Evolutionary conservation across 441 rosid genomes (phyloP).

Genomic region (Syzygium syzygioides): DNA sequence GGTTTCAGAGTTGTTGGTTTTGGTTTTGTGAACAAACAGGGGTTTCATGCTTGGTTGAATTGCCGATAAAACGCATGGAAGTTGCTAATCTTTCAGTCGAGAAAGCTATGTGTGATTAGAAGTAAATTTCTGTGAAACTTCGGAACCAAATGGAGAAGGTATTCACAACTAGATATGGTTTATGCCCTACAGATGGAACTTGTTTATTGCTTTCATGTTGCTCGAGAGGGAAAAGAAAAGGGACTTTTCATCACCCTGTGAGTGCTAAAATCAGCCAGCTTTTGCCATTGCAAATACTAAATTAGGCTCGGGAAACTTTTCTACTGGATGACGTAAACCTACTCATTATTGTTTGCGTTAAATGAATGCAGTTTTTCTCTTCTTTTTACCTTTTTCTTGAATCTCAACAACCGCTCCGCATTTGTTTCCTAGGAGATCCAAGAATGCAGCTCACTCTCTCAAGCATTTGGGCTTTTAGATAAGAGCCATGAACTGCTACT

Average conservation of each 20-base stretch:
- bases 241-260: background rate
- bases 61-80: background rate
- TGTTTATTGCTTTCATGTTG: background rate
- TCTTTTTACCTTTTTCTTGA: background rate
- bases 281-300: background rate
- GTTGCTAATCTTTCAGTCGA: background rate
- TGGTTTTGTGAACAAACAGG: background rate
- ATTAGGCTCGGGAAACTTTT: background rate
- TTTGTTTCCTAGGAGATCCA: background rate
- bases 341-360: background rate
- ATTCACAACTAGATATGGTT: background rate
- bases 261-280: background rate
- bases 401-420: background rate
- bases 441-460: background rate
- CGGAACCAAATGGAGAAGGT: background rate
- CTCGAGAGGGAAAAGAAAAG: background rate
- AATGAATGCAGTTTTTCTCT: background rate
- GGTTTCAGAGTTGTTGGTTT: background rate
- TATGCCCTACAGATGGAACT: background rate
- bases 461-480: background rate
- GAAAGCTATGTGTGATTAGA: background rate
- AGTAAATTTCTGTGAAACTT: background rate
- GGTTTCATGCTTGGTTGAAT: background rate
- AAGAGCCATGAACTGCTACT: background rate
- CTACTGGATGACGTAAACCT: background rate